Evolutionary conservation across 805 yeast species (phyloP).

Genomic region (Metschnikowia lochheadii): DNA sequence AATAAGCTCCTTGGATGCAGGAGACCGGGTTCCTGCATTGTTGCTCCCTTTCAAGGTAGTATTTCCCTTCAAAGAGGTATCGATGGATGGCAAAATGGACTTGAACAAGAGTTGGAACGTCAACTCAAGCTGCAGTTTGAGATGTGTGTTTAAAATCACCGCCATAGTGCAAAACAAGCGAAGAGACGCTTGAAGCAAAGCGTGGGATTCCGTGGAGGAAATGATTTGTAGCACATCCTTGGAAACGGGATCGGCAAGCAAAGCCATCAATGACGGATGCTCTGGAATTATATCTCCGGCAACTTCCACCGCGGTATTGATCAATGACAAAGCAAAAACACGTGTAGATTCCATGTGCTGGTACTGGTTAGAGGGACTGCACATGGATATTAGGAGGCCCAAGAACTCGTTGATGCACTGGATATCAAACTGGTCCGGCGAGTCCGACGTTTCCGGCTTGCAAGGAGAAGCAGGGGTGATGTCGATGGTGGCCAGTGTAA

Average conservation of each 20-base stretch:
- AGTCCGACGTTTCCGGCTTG: conserved; percentile 3
- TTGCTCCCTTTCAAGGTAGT: conserved; percentile 6
- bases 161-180: conserved; percentile 71
- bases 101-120: conserved; percentile 61
- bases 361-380: conserved; percentile 76
- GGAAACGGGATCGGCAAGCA: conserved; percentile 77
- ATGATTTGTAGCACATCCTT: conserved; percentile 79
- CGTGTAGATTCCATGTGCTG: conserved; percentile 86
- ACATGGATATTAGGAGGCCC: conserved; percentile 69
- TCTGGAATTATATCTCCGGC: conserved; percentile 57
- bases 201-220: conserved; percentile 67
- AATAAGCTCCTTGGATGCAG: conserved; percentile 67
- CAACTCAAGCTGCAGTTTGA: conserved; percentile 79
- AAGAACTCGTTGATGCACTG: conserved; percentile 73
- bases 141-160: conserved; percentile 57
- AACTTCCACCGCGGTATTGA: conserved; percentile 77
- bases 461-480: conserved; percentile 9
- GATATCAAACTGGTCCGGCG: conserved; percentile 57
- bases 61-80: conserved; percentile 18
- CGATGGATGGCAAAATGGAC: conserved; percentile 42
- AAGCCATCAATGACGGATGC: conserved; percentile 62
- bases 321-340: conserved; percentile 71
- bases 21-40: conserved; percentile 24
- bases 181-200: conserved; percentile 69
- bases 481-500: conserved; percentile 6